These are phyloP conservation scores for Pseudogymnoascus sp. DNA, from an alignment of 2,329 filamentous ascomycete species.

Conservation along the genomic window DNA sequence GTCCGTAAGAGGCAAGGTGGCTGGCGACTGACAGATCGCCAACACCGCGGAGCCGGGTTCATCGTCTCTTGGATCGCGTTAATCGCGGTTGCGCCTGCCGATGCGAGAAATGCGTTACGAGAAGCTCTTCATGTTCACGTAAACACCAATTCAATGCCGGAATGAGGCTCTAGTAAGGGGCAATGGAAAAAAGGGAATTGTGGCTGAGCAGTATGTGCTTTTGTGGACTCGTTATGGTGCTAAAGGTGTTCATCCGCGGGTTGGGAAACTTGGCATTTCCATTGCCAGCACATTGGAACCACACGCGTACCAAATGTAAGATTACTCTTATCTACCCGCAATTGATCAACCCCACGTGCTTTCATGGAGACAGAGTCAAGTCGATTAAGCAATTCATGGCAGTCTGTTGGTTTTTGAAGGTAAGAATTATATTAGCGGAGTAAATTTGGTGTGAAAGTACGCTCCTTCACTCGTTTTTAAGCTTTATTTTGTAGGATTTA, in stretches of 20 bases:
- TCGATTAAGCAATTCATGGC: background rate
- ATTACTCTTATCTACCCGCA: background rate
- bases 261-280: constrained; percentile 1
- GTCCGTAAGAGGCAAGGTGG: constrained; percentile 1
- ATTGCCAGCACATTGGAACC: background rate
- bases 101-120: constrained; percentile 1
- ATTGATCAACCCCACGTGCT: background rate
- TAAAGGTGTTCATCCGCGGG: background rate
- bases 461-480: background rate
- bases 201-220: constrained; percentile 4
- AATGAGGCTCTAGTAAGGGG: background rate
- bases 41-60: constrained; percentile 3
- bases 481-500: background rate
- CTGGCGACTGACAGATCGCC: constrained; percentile 4
- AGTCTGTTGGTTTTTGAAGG: background rate
- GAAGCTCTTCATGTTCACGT: background rate
- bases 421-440: background rate
- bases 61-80: background rate
- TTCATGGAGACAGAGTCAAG: background rate
- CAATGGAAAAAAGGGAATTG: background rate
- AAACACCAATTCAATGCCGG: background rate
- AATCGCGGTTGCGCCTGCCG: constrained; percentile 2
- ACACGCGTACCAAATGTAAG: background rate
- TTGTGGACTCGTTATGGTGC: background rate
- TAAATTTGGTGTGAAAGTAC: background rate